Evolutionary conservation across 768 basidiomycete genomes (phyloP).

Genomic region (Inosperma sp.): DNA sequence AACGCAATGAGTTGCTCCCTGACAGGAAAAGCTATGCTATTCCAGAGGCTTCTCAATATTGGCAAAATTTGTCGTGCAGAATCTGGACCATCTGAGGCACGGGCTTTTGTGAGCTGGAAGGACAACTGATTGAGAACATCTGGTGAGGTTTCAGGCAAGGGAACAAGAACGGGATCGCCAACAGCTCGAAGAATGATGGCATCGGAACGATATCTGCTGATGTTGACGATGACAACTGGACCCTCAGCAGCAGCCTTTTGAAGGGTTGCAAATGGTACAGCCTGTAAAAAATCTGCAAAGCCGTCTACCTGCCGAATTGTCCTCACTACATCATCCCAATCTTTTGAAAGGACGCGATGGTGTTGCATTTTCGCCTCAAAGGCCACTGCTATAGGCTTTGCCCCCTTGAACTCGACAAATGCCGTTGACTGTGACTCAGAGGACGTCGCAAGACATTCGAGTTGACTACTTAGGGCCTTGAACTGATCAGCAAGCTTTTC

Average conservation of each 20-base stretch:
- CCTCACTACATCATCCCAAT: neutral
- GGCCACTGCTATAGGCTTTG: too few relatives aligned
- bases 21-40: neutral
- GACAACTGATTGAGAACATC: neutral
- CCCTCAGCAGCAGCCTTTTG: neutral
- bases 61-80: neutral
- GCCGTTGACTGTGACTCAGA: neutral
- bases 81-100: neutral
- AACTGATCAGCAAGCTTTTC: neutral
- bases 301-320: neutral
- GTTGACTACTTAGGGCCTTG: neutral
- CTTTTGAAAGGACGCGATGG: neutral
- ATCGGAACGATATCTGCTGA: neutral
- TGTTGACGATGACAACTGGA: neutral
- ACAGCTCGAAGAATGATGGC: neutral
- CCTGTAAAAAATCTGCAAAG: neutral
- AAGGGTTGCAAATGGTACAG: neutral
- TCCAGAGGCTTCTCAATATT: neutral
- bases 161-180: neutral
- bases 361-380: neutral
- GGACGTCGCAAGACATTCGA: neutral
- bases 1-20: neutral
- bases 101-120: neutral
- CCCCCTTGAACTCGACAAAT: too few relatives aligned
- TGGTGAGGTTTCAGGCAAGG: neutral